Percentiles rank a stretch among this genome's conserved stretches.
These are phyloP conservation scores for Sistotremastrum suecicum DNA, from an alignment of 768 basidiomycete genomes.

Conservation along the genomic window DNA sequence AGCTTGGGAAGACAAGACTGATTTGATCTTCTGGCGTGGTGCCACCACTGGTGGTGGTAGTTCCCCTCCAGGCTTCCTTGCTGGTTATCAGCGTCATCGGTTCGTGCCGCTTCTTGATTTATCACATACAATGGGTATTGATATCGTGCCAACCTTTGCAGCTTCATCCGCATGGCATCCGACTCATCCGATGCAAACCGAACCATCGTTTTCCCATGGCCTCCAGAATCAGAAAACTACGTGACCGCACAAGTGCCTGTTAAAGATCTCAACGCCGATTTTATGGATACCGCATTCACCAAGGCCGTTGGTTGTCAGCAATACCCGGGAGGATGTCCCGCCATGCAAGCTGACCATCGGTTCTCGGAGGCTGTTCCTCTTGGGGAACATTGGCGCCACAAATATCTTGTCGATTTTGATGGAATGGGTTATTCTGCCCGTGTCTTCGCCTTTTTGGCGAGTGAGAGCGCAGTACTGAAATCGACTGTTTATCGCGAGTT, in stretches of 20 bases:
- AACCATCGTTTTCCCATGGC: slow-evolving; percentile 58
- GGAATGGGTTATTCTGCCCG: slow-evolving; percentile 92
- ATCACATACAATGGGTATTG: slow-evolving; percentile 6
- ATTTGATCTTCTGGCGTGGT: slow-evolving; percentile 88
- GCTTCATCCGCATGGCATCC: slow-evolving; percentile 71
- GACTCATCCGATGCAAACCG: slow-evolving; percentile 35
- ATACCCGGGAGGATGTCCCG: slow-evolving; percentile 64
- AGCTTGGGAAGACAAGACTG: slow-evolving; percentile 80
- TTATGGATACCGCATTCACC: slow-evolving; percentile 84
- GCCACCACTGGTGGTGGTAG: slow-evolving; percentile 92
- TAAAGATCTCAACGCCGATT: slow-evolving; percentile 50
- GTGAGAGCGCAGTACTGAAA: slow-evolving; percentile 83
- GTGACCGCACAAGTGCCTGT: slow-evolving; percentile 48
- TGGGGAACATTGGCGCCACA: slow-evolving; percentile 84
- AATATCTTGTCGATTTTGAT: slow-evolving; percentile 84
- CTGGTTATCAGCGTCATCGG: slow-evolving; percentile 81
- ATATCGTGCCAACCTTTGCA: slow-evolving; percentile 7
- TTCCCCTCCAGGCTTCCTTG: slow-evolving; percentile 69
- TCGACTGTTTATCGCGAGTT: slow-evolving; percentile 85
- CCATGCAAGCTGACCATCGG: slow-evolving; percentile 48
- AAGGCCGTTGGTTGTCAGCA: slow-evolving; percentile 52
- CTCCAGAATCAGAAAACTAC: slow-evolving; percentile 40
- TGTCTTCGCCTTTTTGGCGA: slow-evolving; percentile 74
- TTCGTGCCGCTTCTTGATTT: slow-evolving; percentile 16
- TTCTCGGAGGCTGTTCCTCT: slow-evolving; percentile 67